Conservation (phyloP, 1,284 basidiomycete genomes). For the Ceratobasidium sp. region DNA sequence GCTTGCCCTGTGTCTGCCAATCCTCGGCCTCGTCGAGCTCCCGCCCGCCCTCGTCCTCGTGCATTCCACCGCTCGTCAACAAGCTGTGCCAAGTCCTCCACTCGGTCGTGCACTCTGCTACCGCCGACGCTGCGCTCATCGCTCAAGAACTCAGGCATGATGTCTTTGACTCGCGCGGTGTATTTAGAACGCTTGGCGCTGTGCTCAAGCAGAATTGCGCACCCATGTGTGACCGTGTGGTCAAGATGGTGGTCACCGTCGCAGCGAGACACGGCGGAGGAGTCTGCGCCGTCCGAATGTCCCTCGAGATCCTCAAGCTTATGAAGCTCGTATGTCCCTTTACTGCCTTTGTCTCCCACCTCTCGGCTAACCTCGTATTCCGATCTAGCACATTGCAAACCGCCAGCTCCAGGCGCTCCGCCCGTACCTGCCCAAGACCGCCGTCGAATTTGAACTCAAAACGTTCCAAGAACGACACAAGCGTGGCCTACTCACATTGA, state of each 20-base stretch:
- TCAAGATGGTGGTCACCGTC: constrained; percentile 84
- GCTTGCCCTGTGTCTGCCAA: constrained; percentile 72
- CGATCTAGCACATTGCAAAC: constrained; percentile 87
- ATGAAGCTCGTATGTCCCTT: constrained; percentile 86
- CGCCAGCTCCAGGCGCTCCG: constrained; percentile 91
- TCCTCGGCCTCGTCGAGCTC: constrained; percentile 61
- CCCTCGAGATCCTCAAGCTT: constrained; percentile 91
- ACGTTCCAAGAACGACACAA: constrained; percentile 76
- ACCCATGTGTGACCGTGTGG: constrained; percentile 87
- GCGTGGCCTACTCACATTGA: constrained; percentile 64
- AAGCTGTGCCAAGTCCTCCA: constrained; percentile 88
- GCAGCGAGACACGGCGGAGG: constrained; percentile 66
- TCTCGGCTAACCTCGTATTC: background rate
- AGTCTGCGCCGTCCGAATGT: constrained; percentile 75
- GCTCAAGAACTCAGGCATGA: constrained; percentile 83
- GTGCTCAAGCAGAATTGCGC: constrained; percentile 93
- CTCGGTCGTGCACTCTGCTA: constrained; percentile 75
- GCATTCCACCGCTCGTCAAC: constrained; percentile 77
- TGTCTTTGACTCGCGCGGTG: constrained; percentile 82
- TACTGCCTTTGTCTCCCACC: constrained; percentile 45
- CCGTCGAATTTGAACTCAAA: constrained; percentile 83
- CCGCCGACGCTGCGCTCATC: constrained; percentile 71
- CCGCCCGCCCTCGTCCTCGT: constrained; percentile 60
- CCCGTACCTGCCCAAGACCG: constrained; percentile 84
- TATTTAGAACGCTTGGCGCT: constrained; percentile 83